These are phyloP conservation scores for Anthracocystis panici-leucophaei DNA, from an alignment of 1,284 basidiomycete genomes.

Conservation along the genomic window DNA sequence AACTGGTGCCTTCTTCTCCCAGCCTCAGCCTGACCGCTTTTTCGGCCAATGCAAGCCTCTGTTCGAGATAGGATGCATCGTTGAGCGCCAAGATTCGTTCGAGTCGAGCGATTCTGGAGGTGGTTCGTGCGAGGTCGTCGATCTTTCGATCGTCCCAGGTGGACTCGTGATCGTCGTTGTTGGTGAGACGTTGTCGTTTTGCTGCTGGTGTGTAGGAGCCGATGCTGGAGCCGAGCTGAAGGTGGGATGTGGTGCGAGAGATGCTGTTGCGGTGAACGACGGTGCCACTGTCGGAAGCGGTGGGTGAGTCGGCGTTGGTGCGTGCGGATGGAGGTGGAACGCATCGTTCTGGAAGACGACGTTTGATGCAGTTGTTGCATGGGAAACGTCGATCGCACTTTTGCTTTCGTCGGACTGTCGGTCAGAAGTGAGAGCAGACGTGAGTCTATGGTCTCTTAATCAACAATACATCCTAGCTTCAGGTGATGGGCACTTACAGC, in stretches of 20 bases:
- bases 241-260: slow-evolving; percentile 33
- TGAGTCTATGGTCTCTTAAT: too few relatives aligned
- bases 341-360: slow-evolving; percentile 47
- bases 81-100: slow-evolving; percentile 46
- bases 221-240: slow-evolving; percentile 8
- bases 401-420: slow-evolving; percentile 50
- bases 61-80: slow-evolving; percentile 43
- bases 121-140: slow-evolving; percentile 43
- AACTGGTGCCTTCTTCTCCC: slow-evolving; percentile 22
- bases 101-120: slow-evolving; percentile 38
- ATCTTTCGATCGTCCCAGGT: slow-evolving; percentile 48
- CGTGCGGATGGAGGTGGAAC: slow-evolving; percentile 45
- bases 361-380: slow-evolving; percentile 58
- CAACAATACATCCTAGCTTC: too few relatives aligned
- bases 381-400: slow-evolving; percentile 57
- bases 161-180: slow-evolving; percentile 21
- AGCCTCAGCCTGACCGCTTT: slow-evolving; percentile 35
- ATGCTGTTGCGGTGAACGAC: slow-evolving; percentile 22
- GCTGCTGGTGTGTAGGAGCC: slow-evolving; percentile 6
- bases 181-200: slow-evolving; percentile 19
- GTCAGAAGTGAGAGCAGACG: not conserved
- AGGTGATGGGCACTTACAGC: slow-evolving; percentile 30
- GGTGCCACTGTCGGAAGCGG: slow-evolving; percentile 26
- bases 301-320: slow-evolving; percentile 19
- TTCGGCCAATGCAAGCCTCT: slow-evolving; percentile 44